Evolutionary conservation across 2,329 filamentous ascomycete genomes (phyloP).

Genomic region (Thermomyces lanuginosus): DNA sequence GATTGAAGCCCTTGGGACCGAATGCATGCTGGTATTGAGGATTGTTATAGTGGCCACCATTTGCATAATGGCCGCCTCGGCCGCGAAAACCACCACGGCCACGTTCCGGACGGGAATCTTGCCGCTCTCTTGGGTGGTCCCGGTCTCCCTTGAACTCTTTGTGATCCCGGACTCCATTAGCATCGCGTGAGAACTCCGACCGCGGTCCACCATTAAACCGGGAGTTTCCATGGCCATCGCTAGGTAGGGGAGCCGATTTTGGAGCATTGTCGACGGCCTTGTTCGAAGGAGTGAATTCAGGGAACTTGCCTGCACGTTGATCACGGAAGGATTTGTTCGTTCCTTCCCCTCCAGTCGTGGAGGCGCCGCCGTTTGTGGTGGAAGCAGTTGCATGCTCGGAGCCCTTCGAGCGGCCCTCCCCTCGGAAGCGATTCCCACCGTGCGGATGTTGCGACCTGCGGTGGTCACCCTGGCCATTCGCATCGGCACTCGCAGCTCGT

Average conservation of each 20-base stretch:
- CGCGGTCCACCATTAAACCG: conserved; percentile 24
- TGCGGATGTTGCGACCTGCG: conserved; percentile 18
- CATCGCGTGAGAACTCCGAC: conserved; percentile 18
- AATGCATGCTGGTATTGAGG: conserved; percentile 26
- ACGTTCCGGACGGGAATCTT: conserved; percentile 22
- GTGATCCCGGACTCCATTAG: conserved; percentile 14
- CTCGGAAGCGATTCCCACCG: conserved; percentile 18
- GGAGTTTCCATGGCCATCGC: conserved; percentile 19
- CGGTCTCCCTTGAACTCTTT: conserved; percentile 18
- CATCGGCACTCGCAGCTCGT: conserved; percentile 21
- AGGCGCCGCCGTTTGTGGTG: conserved; percentile 13
- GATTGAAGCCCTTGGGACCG: conserved; percentile 23
- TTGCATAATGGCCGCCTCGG: conserved; percentile 23
- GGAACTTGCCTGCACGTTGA: conserved; percentile 19
- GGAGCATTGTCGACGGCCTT: conserved; percentile 14
- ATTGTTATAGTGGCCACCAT: conserved; percentile 23
- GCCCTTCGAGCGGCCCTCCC: conserved; percentile 13
- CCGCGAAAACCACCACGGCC: conserved; percentile 27
- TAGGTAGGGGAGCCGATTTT: conserved; percentile 14
- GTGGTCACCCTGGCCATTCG: conserved; percentile 13
- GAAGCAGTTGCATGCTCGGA: conserved; percentile 15
- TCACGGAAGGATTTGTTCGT: conserved; percentile 18
- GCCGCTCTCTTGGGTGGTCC: conserved; percentile 21
- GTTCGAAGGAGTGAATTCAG: conserved; percentile 13
- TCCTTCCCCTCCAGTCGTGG: conserved; percentile 15